phyloP scores from a whole-genome alignment of 1,139 yeast species.

The Kurtzmaniella quercitrusa region DNA sequence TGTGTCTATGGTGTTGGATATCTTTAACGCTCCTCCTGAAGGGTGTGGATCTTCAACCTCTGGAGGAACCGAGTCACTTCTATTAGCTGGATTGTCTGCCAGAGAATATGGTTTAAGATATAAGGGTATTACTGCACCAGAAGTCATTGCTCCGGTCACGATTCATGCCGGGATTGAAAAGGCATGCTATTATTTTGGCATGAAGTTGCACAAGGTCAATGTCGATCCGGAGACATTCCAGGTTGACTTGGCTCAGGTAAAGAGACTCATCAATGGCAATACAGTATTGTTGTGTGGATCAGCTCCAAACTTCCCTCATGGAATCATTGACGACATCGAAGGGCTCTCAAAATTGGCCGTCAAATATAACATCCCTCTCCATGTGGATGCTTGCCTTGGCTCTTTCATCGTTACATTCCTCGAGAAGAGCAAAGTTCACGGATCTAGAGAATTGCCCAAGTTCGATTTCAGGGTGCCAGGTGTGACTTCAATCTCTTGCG shows the following conservation, averaged over 20 bases:
- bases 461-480: constrained; percentile 91
- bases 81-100: constrained; percentile 85
- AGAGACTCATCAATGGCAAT: constrained; percentile 63
- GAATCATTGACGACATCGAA: constrained; percentile 85
- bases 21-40: constrained; percentile 69
- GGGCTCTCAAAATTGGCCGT: constrained; percentile 65
- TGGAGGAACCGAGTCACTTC: constrained; percentile 94
- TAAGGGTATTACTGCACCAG: constrained; percentile 69
- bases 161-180: constrained; percentile 95
- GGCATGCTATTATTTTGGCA: constrained; percentile 88
- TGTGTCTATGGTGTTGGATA: constrained; percentile 79
- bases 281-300: constrained; percentile 87
- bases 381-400: constrained; percentile 94
- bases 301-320: constrained; percentile 97
- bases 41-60: constrained; percentile 91
- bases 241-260: constrained; percentile 64
- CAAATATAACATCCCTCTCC: constrained; percentile 68
- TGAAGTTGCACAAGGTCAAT: constrained; percentile 78
- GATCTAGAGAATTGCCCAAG: constrained; percentile 39
- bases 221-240: constrained; percentile 63
- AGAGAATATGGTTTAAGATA: constrained; percentile 56
- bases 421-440: constrained; percentile 58
- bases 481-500: constrained; percentile 96
- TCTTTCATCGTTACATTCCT: constrained; percentile 84
- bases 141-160: constrained; percentile 83